Evolutionary conservation across 768 basidiomycete species (phyloP).

Genomic region (Suillus discolor): DNA sequence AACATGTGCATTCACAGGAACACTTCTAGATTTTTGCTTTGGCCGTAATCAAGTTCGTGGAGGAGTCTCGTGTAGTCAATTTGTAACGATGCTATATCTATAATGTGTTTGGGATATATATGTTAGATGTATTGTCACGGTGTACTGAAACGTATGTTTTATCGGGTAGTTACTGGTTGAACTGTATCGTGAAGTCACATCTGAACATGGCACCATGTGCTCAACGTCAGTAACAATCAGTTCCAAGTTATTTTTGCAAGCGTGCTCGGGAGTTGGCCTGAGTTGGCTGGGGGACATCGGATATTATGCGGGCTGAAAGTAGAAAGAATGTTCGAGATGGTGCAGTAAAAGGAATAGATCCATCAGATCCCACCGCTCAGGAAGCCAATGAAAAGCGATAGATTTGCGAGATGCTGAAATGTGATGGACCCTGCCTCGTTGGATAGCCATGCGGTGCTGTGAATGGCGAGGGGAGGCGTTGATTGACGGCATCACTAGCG

Average conservation of each 20-base stretch:
- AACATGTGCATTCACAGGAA: constrained; percentile 41
- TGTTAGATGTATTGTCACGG: not conserved
- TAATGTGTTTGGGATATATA: not conserved
- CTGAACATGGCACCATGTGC: not conserved
- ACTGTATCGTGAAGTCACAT: not conserved
- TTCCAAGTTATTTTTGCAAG: constrained; percentile 6
- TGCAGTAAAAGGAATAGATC: not conserved
- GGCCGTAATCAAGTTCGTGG: not conserved
- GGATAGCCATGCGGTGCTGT: not conserved
- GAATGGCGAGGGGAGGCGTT: not conserved
- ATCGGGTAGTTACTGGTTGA: not conserved
- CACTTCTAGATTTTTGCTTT: constrained; percentile 47
- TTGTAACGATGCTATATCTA: not conserved
- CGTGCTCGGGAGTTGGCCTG: constrained; percentile 4
- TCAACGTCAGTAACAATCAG: constrained; percentile 25
- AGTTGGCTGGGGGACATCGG: constrained; percentile 5
- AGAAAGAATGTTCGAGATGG: not conserved
- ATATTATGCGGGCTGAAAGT: not conserved
- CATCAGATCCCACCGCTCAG: constrained; percentile 4
- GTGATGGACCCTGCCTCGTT: not conserved
- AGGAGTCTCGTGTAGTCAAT: not conserved
- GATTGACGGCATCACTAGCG: not conserved
- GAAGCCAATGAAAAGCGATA: constrained; percentile 5
- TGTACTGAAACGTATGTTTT: not conserved
- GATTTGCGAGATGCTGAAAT: not conserved